Conservation (phyloP, 345 rosid species). For the Ailanthus altissimus region DNA sequence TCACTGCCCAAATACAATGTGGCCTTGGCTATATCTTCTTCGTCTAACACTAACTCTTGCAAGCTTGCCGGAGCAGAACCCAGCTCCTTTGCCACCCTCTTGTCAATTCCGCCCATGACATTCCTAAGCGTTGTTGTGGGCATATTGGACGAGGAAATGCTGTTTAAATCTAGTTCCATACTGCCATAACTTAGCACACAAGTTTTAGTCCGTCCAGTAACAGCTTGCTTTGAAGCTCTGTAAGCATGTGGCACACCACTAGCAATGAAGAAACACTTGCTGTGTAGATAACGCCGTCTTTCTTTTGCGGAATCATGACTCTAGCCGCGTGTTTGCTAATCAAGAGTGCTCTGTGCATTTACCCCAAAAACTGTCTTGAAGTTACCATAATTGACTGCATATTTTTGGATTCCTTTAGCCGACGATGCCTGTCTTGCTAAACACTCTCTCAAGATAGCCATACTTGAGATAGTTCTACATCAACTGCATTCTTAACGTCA, state of each 20-base stretch:
- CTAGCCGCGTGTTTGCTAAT: slow-evolving; percentile 35
- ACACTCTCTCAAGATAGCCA: slow-evolving; percentile 39
- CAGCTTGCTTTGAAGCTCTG: slow-evolving; percentile 26
- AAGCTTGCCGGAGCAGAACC: slow-evolving; percentile 2
- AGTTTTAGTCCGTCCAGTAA: slow-evolving; percentile 23
- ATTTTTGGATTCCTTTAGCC: background rate
- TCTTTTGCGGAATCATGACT: slow-evolving; percentile 26
- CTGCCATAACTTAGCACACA: slow-evolving; percentile 24
- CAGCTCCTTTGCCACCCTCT: background rate
- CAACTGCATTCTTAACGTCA: slow-evolving; percentile 28
- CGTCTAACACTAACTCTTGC: background rate
- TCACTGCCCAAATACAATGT: slow-evolving; percentile 25
- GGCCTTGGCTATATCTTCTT: slow-evolving; percentile 31
- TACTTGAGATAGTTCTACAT: slow-evolving; percentile 23
- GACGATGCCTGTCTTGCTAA: slow-evolving; percentile 30
- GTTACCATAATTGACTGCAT: background rate
- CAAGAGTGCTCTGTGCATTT: slow-evolving; percentile 25
- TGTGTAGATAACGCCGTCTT: slow-evolving; percentile 30
- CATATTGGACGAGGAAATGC: slow-evolving; percentile 18
- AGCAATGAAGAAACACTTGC: background rate
- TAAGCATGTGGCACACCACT: background rate
- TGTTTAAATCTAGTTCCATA: slow-evolving; percentile 30
- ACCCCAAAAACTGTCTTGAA: slow-evolving; percentile 24
- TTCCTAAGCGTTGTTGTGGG: background rate
- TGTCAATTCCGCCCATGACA: background rate